These are phyloP conservation scores for Cercospora canescens DNA, from an alignment of 2,329 filamentous ascomycete genomes.

Conservation along the genomic window DNA sequence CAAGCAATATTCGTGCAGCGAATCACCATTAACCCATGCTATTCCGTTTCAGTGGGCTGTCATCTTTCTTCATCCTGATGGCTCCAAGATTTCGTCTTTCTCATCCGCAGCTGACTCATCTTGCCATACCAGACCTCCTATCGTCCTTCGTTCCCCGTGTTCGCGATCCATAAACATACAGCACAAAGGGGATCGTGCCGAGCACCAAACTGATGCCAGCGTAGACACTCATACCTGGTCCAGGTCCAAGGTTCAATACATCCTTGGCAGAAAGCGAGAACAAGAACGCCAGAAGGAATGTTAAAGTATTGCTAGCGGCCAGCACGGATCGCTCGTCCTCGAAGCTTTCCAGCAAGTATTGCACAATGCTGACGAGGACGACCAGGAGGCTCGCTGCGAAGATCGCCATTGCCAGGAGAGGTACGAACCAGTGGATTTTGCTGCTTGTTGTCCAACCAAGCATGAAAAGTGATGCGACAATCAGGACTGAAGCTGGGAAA, in stretches of 20 bases:
- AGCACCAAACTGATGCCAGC: conserved; percentile 33
- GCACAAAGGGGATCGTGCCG: not conserved
- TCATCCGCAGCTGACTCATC: not conserved
- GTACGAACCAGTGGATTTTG: conserved; percentile 46
- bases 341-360: conserved; percentile 57
- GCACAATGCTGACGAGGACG: conserved; percentile 28
- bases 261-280: conserved; percentile 62
- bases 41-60: not conserved
- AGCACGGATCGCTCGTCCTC: conserved; percentile 55
- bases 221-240: conserved; percentile 41
- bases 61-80: not conserved
- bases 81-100: not conserved
- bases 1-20: not conserved
- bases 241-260: conserved; percentile 40
- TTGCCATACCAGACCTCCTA: not conserved
- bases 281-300: conserved; percentile 56
- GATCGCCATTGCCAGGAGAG: conserved; percentile 48
- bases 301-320: conserved; percentile 57
- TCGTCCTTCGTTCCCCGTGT: not conserved
- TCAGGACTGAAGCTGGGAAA: conserved; percentile 21
- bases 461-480: conserved; percentile 22
- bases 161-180: conserved; percentile 3
- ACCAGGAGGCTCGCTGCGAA: conserved; percentile 21
- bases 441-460: conserved; percentile 42
- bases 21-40: not conserved